A percentile compares a stretch with the other conserved stretches of the same genome.
Conservation (phyloP, 192 early-diverging fungal genomes). For the Backusella australiensis region DNA sequence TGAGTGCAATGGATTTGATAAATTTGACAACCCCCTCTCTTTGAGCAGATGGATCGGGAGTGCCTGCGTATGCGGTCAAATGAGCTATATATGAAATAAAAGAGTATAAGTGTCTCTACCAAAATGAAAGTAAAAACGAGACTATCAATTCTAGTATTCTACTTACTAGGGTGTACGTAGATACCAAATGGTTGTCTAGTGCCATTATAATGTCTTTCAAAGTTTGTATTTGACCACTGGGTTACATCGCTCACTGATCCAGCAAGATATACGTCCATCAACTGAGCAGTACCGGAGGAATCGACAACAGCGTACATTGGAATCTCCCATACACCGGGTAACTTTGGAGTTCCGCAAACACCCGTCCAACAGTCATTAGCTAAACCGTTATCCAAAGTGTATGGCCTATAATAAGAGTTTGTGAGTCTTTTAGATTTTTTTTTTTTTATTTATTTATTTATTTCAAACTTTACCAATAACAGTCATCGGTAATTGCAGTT, state of each 20-base stretch:
- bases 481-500: conserved; percentile 40
- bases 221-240: conserved; percentile 51
- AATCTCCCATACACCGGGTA: conserved; percentile 64
- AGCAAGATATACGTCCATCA: conserved; percentile 51
- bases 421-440: too few relatives aligned
- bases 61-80: conserved; percentile 29
- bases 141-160: too few relatives aligned
- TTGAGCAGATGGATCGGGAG: conserved; percentile 22
- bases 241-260: conserved; percentile 38
- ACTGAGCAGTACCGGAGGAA: conserved; percentile 28
- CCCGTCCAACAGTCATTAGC: conserved; percentile 56
- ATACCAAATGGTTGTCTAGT: conserved; percentile 54
- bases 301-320: conserved; percentile 58
- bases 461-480: conserved; percentile 41
- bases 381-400: conserved; percentile 64
- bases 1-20: conserved; percentile 44
- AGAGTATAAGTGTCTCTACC: not conserved
- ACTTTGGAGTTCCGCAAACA: conserved; percentile 37
- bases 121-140: too few relatives aligned
- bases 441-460: not conserved
- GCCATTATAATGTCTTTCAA: conserved; percentile 48
- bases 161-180: conserved; percentile 35
- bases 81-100: conserved; percentile 24
- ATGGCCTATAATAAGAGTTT: conserved; percentile 40
- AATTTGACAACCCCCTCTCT: conserved; percentile 42